A percentile compares a stretch with the other conserved stretches of the same genome.
Conservation (phyloP, 1,284 basidiomycete genomes). For the Rhodotorula sp. region DNA sequence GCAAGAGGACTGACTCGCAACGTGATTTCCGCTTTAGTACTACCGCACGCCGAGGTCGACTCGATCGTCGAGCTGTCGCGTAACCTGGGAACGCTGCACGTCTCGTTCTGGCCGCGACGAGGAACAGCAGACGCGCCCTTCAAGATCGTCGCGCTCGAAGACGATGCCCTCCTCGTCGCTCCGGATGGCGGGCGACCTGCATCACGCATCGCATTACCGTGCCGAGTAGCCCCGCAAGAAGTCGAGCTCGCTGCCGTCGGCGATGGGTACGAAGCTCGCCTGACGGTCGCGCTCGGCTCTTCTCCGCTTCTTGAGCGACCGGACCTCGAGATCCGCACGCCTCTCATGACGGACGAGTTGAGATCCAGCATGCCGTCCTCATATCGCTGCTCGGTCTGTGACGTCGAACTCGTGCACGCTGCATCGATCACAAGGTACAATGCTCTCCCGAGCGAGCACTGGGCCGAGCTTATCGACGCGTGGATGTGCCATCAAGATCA, state of each 20-base stretch:
- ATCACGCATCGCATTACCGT: constrained; percentile 63
- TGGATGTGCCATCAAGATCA: constrained; percentile 98
- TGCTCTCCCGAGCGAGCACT: constrained; percentile 89
- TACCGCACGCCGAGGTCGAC: constrained; percentile 19
- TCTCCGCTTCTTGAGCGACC: constrained; percentile 44
- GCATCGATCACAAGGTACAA: constrained; percentile 56
- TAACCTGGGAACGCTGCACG: constrained; percentile 41
- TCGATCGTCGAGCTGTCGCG: constrained; percentile 40
- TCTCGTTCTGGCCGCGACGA: constrained; percentile 37
- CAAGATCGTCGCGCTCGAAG: constrained; percentile 54
- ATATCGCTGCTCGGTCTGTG: constrained; percentile 68
- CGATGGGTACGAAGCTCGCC: constrained; percentile 69
- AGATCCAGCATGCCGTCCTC: constrained; percentile 54
- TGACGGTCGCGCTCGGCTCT: constrained; percentile 48
- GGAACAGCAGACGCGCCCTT: constrained; percentile 5
- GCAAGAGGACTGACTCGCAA: background rate
- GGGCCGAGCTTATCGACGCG: constrained; percentile 92
- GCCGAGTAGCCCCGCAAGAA: constrained; percentile 59
- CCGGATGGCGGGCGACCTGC: constrained; percentile 17
- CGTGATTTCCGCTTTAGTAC: constrained; percentile 5
- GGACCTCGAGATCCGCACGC: constrained; percentile 45
- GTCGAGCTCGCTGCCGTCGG: constrained; percentile 35
- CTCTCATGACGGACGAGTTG: constrained; percentile 40
- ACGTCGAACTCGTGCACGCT: constrained; percentile 33
- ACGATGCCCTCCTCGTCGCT: constrained; percentile 55